Base-by-base conservation (phyloP, 208 protist genomes). In the Blastocrithidia nonstop region DNA sequence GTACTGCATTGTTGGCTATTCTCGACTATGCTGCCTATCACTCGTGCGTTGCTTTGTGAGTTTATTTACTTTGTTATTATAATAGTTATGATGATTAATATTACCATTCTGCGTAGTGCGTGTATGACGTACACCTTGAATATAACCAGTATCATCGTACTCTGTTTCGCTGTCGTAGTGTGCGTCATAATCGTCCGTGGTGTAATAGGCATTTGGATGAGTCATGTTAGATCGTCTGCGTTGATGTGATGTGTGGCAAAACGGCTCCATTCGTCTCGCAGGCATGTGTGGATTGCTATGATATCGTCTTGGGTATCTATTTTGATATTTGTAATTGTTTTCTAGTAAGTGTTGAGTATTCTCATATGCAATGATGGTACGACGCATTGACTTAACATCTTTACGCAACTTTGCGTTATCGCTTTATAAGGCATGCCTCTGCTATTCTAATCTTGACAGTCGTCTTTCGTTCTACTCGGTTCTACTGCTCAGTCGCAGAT, bases 291-390 rank as follows among this genome's bases (percentile, higher is more conserved):
- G 21, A 8, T 41, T 7, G 36, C 23, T 1, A 24, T 9, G 36
- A 6, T 24, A 6, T 29, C 28, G 22, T 41, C 57, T n/a, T n/a
- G n/a, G n/a, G n/a, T n/a, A n/a, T n/a, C n/a, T n/a, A n/a, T n/a
- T n/a, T n/a, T n/a, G n/a, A n/a, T n/a, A n/a, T n/a, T n/a, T n/a
- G n/a, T n/a, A n/a, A n/a, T n/a, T n/a, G n/a, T n/a, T n/a, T n/a
- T n/a, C n/a, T n/a, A n/a, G n/a, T n/a, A n/a, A n/a, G n/a, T n/a
- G n/a, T n/a, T n/a, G n/a, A 40, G 73, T 83, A 62, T 72, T 87
- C 66, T 90, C 81, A 49, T 90, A 90, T 27, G 75, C 82, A 35
- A 92, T 20, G 36, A 88, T 50, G 19, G 82, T 86, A 7, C 78
- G 71, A 6, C 78, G 65, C 54, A 87, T 75, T 32, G 77, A 61